Evolutionary conservation across 805 yeast species (phyloP), one percentile per base, ranked within the genome.

Genomic region (Schwanniomyces occidentalis): DNA sequence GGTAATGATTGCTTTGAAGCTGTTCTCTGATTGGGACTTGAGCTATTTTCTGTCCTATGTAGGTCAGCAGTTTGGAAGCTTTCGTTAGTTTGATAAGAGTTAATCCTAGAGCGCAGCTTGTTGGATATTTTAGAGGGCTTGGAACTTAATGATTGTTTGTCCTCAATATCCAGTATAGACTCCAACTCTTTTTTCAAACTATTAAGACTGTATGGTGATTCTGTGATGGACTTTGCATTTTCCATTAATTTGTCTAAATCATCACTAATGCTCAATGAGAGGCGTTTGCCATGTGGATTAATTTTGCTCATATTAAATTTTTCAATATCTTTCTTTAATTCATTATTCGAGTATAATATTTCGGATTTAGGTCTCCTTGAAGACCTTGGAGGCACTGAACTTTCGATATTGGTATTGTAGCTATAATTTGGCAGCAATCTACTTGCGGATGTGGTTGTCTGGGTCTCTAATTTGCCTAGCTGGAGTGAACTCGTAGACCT

Each of bases 211-310:
- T n/a, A n/a, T n/a, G n/a, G n/a, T n/a, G n/a, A n/a, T n/a, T n/a
- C n/a, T n/a, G n/a, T n/a, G n/a, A 27, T 27, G 6, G 23, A 18
- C n/a, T 22, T 17, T 4, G 68, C 69, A 32, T 54, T 50, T 21
- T 51, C 53, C 73, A 67, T 66, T 35, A 67, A 52, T 33, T 51
- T 51, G 37, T 65, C 71, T 22, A 67, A 51, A 38, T 61, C 71
- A 35, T 65, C 71, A 35, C 51, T 52, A 16, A 65, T 45, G 21
- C 51, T 52, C 26, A 62, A 41, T 5, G 67, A 58, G 4, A 45
- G 30, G 15, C 58, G 48, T 25, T 46, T 46, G 16, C 28, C 16
- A 29, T 54, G 45, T 4, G 13, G 16, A 8, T 7, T 28, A 5
- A 18, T 17, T 10, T 22, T 27, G 5, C 22, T 25, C 8, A 30